Evolutionary conservation across 345 rosid genomes (phyloP), one percentile per base, ranked within the genome.

Genomic region (Limnanthes douglasii): DNA sequence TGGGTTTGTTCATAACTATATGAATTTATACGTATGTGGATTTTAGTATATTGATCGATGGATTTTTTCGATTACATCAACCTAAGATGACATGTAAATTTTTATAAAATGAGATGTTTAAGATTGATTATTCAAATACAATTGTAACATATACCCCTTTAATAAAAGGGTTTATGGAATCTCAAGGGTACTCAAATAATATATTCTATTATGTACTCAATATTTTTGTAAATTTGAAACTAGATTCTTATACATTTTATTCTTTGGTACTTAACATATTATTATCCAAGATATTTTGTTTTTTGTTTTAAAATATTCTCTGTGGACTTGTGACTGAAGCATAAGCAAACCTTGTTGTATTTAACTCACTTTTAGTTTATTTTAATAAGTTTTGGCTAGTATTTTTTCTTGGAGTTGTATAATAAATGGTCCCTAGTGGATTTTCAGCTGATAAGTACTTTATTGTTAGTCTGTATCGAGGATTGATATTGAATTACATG

Each of bases 201-300:
- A 46, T 46, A 41, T 62, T 55, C 45, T 70, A 67, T 41, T 72
- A 78, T 24, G 94, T 90, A 18, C 51, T 56, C 15, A 32, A 35
- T 26, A 21, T 74, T 37, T 74, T 64, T 48, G 22, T 29, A n/a
- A 28, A 66, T 1, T 41, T 81, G 57, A 56, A 57, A 13, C 77
- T 82, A 14, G 94, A 83, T 72, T 44, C 51, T 60, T 83, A 56
- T 51, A 78, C 86, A 23, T 52, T 72, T 48, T 58, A 63, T 28
- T 62, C 94, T 22, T 65, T 77, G 39, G 28, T 69, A 38, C 69
- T 76, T 18, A 45, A 57, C 26, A 22, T 69, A 25, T 47, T 62
- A 50, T 51, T 36, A 33, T 78, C 75, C 5, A 44, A 47, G 34
- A 51, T 54, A 25, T 71, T 48, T 11, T 17, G 56, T 39, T 51